phyloP scores from a whole-genome alignment of 768 basidiomycete species.

The Chalciporus piperatus region DNA sequence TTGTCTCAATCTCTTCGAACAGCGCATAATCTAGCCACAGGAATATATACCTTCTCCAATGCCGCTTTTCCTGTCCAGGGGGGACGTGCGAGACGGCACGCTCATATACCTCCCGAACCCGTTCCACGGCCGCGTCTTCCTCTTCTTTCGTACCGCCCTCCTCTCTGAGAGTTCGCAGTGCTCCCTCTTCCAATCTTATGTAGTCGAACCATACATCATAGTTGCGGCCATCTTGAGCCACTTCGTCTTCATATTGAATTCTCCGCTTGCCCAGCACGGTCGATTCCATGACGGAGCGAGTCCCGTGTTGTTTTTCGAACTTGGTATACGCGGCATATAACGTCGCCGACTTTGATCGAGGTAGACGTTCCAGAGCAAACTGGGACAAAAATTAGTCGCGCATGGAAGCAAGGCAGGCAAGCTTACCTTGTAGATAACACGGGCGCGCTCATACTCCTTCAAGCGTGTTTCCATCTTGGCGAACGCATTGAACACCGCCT shows the following conservation, averaged over 20 bases:
- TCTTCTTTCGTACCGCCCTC: slow-evolving; percentile 75
- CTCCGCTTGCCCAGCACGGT: slow-evolving; percentile 97
- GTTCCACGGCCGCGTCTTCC: slow-evolving; percentile 53
- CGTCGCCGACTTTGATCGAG: slow-evolving; percentile 83
- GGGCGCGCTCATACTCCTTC: slow-evolving; percentile 95
- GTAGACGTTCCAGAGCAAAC: slow-evolving; percentile 94
- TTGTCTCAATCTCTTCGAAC: slow-evolving; percentile 95
- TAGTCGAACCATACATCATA: slow-evolving; percentile 99
- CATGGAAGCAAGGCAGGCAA: not conserved
- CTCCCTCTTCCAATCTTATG: slow-evolving; percentile 87
- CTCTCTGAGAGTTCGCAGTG: slow-evolving; percentile 68
- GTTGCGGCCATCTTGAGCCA: slow-evolving; percentile 86
- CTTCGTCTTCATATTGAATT: slow-evolving; percentile 97
- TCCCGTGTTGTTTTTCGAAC: slow-evolving; percentile 98
- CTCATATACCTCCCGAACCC: slow-evolving; percentile 93
- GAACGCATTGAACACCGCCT: slow-evolving; percentile 89
- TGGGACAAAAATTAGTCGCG: slow-evolving; percentile 28
- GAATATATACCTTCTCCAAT: slow-evolving; percentile 89
- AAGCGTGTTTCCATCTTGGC: slow-evolving; percentile 96
- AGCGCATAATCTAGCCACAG: slow-evolving; percentile 94
- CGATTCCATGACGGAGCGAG: slow-evolving; percentile 80
- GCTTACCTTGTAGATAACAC: slow-evolving; percentile 94
- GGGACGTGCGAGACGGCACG: slow-evolving; percentile 94
- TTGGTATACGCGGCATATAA: slow-evolving; percentile 94
- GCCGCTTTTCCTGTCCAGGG: slow-evolving; percentile 88